Base-by-base conservation (phyloP, 2,329 filamentous ascomycete species). In the Helminthosporium solani region DNA sequence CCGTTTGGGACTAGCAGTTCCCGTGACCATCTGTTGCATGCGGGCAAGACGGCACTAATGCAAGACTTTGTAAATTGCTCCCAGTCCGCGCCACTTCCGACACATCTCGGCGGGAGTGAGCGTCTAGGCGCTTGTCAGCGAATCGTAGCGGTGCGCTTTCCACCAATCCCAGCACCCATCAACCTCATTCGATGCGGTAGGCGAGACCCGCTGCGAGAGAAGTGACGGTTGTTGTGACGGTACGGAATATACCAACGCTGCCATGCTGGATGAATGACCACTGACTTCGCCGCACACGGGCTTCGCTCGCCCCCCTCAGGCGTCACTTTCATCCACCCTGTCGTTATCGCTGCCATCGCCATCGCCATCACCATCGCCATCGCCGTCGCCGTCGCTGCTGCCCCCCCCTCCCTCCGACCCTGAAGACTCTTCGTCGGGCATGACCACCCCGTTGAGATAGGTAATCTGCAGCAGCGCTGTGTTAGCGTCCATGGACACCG, bases 401-500 rank as follows among this genome's bases (percentile, higher is more conserved):
- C 63, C 63, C 33, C 53, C 59, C 25, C 60, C 62, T 2, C 63
- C 64, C 41, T 59, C 60, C 43, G 58, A 60, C 33, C 57, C 62
- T 35, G 62, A 66, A 20, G 57, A 50, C 31, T 65, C 61, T 25
- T 70, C 68, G 57, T 78, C 75, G 25, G 75, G 75, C 73, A 76
- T 76, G 33, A 77, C 73, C 21, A 78, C 71, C 42, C 69, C 72
- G 63, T 78, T 78, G 33, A 77, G 63, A 56, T 77, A 76, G 8
- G 72, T 75, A 56, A 78, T 73, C 75, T 78, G 66, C 57, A 50
- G 38, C 42, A 30, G 25, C 31, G 33, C 36, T n/a, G n/a, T n/a
- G 54, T 67, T 64, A 67, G 60, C 53, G 38, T 39, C 37, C 41
- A 47, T 41, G 12, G 8, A 38, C n/a, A 14, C 7, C 8, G 12